Base-by-base conservation (phyloP, 495 filamentous ascomycete species). In the Podospora comata region DNA sequence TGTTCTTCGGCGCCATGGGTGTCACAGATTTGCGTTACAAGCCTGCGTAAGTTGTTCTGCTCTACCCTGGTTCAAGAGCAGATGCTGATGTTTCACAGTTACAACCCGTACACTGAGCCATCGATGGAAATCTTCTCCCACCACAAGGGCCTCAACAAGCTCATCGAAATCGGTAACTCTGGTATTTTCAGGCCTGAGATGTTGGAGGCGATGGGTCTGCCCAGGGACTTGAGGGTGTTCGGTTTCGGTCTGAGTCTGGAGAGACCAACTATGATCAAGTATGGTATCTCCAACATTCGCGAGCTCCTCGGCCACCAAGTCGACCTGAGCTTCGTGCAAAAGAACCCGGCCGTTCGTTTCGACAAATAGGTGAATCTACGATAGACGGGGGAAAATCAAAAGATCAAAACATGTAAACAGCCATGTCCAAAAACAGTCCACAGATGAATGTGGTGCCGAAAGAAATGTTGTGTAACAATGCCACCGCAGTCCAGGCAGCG, bases 141-240 rank as follows among this genome's bases (percentile, higher is more conserved):
- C 79, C 94, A 97, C 80, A 87, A 90, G 67, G 95, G 95, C 9
- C 84, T 99, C 55, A 87, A 86, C 67, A 96, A 96, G 82, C 91
- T 92, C 84, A 91, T 97, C 20, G 93, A 99, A 80, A 99, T 99
- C 78, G 95, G 95, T 39, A 99, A 99, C 79, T 93, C 90, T 72
- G 94, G 95, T 67, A 97, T 97, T 92, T 99, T 99, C 88, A 84
- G 95, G 66, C 93, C 95, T 26, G 95, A 97, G 81, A 97, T 97
- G 93, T 77, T 99, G 74, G 88, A 93, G 74, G 68, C 82, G 5
- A 94, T 96, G 90, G 93, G 93, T 56, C 78, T 97, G 70, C 93
- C 94, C 20, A 91, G 89, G 82, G 87, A 93, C 76, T 86, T 97
- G 88, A 77, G 88, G 67, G 92, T 96, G 2, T 97, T 95, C 80